Evolutionary conservation across 768 basidiomycete genomes (phyloP).

Genomic region (Auricularia auricula-judae): DNA sequence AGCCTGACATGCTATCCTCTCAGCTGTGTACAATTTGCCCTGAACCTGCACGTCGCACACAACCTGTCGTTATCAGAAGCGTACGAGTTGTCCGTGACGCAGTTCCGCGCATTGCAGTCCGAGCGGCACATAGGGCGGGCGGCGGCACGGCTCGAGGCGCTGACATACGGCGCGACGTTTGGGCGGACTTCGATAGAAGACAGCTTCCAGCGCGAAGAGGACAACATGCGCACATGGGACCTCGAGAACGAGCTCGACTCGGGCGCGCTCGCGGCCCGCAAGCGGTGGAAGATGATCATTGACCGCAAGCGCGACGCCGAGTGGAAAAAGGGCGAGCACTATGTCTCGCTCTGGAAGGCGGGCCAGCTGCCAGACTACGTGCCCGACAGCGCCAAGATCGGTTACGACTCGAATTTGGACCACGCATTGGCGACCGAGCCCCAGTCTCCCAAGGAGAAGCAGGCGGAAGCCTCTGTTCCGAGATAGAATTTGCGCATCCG

Average conservation of each 20-base stretch:
- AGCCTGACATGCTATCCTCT: background rate
- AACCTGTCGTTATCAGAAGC: slow-evolving; percentile 58
- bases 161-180: slow-evolving; percentile 59
- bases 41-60: slow-evolving; percentile 65
- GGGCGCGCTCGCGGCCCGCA: slow-evolving; percentile 51
- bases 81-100: slow-evolving; percentile 66
- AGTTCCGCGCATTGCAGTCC: slow-evolving; percentile 82
- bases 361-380: slow-evolving; percentile 54
- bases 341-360: slow-evolving; percentile 60
- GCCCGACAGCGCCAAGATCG: background rate
- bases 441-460: too few relatives aligned
- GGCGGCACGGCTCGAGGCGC: slow-evolving; percentile 73
- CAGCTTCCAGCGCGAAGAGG: slow-evolving; percentile 51
- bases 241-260: slow-evolving; percentile 44
- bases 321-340: slow-evolving; percentile 66
- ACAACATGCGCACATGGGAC: slow-evolving; percentile 48
- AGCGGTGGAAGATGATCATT: slow-evolving; percentile 67
- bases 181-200: slow-evolving; percentile 47
- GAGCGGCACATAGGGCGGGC: slow-evolving; percentile 68
- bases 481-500: too few relatives aligned
- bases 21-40: slow-evolving; percentile 72
- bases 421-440: too few relatives aligned
- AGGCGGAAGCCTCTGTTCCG: too few relatives aligned
- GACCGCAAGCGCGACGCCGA: slow-evolving; percentile 26
- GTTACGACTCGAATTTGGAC: too few relatives aligned